A percentile compares a stretch with the other conserved stretches of the same genome.
phyloP scores from a whole-genome alignment of 2,329 filamentous ascomycete species.

The Septoria linicola region DNA sequence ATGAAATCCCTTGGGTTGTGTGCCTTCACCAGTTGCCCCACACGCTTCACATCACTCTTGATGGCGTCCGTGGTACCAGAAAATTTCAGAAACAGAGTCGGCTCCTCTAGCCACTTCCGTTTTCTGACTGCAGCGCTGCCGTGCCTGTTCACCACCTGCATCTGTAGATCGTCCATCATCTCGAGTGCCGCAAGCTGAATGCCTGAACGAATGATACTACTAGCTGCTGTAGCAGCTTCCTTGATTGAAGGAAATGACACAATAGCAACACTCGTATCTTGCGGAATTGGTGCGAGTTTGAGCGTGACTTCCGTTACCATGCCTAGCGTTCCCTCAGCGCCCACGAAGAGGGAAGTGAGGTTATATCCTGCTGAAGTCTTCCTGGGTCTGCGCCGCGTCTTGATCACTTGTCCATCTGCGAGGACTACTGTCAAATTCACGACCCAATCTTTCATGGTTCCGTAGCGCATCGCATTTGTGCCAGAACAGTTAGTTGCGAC shows the following conservation, averaged over 20 bases:
- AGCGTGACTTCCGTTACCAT: constrained; percentile 80
- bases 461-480: constrained; percentile 70
- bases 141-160: constrained; percentile 72
- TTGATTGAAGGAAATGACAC: constrained; percentile 76
- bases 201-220: constrained; percentile 71
- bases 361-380: constrained; percentile 85
- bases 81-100: constrained; percentile 74
- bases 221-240: constrained; percentile 71
- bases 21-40: constrained; percentile 63
- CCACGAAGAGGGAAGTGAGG: constrained; percentile 74
- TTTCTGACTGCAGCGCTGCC: constrained; percentile 62
- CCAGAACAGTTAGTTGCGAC: constrained; percentile 72
- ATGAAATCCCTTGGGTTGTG: constrained; percentile 22
- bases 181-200: constrained; percentile 76
- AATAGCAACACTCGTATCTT: constrained; percentile 74
- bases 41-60: constrained; percentile 69
- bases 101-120: constrained; percentile 71
- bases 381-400: constrained; percentile 70
- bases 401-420: constrained; percentile 74
- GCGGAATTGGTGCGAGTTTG: constrained; percentile 73
- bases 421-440: constrained; percentile 79
- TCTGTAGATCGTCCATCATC: constrained; percentile 82
- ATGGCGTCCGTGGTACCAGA: constrained; percentile 75
- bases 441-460: constrained; percentile 87
- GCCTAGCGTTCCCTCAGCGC: constrained; percentile 77